phyloP scores from a whole-genome alignment of 768 basidiomycete genomes.

The Leccinum pellstonianum region DNA sequence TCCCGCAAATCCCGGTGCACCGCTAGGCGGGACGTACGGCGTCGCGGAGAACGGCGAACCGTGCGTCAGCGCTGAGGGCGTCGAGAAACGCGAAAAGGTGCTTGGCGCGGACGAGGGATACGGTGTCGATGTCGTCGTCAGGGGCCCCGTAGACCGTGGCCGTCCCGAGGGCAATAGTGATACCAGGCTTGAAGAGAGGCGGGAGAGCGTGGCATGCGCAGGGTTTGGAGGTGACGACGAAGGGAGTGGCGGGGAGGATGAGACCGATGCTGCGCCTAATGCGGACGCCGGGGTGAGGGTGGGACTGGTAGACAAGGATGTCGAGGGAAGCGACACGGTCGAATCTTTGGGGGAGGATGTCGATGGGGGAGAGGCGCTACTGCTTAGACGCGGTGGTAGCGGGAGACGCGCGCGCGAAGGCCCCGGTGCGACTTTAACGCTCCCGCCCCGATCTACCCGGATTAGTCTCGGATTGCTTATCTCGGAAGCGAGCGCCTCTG shows the following conservation, averaged over 20 bases:
- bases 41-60: conserved; percentile 51
- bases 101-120: conserved; percentile 15
- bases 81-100: conserved; percentile 13
- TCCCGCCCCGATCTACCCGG: conserved; percentile 4
- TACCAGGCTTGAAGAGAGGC: conserved; percentile 51
- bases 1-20: conserved; percentile 79
- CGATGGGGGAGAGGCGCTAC: conserved; percentile 25
- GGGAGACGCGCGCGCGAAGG: conserved; percentile 15
- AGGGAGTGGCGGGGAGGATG: neutral
- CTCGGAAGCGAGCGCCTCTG: conserved; percentile 39
- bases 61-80: conserved; percentile 35
- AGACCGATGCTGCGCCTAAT: neutral
- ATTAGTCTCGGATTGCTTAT: conserved; percentile 14
- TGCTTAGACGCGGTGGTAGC: conserved; percentile 24
- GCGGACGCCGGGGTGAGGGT: neutral
- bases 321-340: conserved; percentile 11
- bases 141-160: conserved; percentile 10
- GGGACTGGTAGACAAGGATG: neutral
- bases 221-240: conserved; percentile 10
- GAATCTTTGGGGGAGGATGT: conserved; percentile 19
- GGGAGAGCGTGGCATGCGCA: conserved; percentile 41
- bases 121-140: conserved; percentile 4
- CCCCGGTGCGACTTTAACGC: conserved; percentile 13
- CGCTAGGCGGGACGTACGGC: conserved; percentile 47
- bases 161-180: conserved; percentile 40